phyloP scores from a whole-genome alignment of 495 filamentous ascomycete species.

The Penicillium diatomitis region DNA sequence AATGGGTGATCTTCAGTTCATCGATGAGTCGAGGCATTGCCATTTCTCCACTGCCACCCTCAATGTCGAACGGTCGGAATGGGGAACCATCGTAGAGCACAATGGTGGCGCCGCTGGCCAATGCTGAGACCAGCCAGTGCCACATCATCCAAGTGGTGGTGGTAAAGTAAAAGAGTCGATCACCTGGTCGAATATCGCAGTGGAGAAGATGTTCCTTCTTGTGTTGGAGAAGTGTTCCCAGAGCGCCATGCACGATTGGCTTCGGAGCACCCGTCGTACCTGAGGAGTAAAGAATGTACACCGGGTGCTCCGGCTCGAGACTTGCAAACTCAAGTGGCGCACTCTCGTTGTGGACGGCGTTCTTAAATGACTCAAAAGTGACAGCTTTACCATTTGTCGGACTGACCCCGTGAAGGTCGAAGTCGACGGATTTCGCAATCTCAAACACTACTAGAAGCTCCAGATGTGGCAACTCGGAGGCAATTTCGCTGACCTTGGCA shows the following conservation, averaged over 20 bases:
- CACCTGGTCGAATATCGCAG: constrained; percentile 58
- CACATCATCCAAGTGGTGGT: constrained; percentile 97
- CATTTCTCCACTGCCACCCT: constrained; percentile 49
- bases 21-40: constrained; percentile 63
- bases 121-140: constrained; percentile 83
- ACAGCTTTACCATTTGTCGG: constrained; percentile 40
- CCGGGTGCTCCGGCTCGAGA: constrained; percentile 70
- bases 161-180: constrained; percentile 75
- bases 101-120: constrained; percentile 70
- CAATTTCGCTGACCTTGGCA: constrained; percentile 64
- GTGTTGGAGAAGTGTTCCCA: constrained; percentile 84
- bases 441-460: constrained; percentile 62
- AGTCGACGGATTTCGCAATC: constrained; percentile 41
- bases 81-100: constrained; percentile 86
- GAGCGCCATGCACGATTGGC: constrained; percentile 81
- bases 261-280: constrained; percentile 89
- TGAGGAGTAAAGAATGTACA: constrained; percentile 82
- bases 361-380: constrained; percentile 43
- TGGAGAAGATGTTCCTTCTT: constrained; percentile 90
- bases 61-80: constrained; percentile 52
- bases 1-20: constrained; percentile 72
- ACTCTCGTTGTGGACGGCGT: constrained; percentile 28
- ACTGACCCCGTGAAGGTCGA: constrained; percentile 40
- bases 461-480: constrained; percentile 51
- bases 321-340: constrained; percentile 56